Base-by-base conservation (phyloP, 345 rosid species). In the Eucalyptus sp. region DNA sequence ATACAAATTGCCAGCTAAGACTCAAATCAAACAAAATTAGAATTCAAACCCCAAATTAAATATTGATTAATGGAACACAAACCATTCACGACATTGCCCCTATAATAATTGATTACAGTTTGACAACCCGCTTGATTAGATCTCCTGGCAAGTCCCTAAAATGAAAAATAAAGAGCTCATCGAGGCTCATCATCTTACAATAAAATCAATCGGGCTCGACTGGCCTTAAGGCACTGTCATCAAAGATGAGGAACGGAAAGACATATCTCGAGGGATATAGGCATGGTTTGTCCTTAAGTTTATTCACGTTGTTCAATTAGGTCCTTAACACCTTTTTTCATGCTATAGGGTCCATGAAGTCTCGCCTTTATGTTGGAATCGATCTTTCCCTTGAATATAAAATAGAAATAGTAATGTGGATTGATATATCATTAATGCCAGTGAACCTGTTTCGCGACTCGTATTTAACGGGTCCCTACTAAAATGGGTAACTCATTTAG, bases 371-470 rank as follows among this genome's bases (percentile, higher is more conserved):
- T 10, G 4, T 10, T 3, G 14, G 3, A 76, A 76, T 37, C 4
- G 1, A 76, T 37, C 3, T 10, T 37, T 41, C 6, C 14, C 13
- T 18, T 37, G 22, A 37, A 76, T 76, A 13, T n/a, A 27, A 41
- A 76, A 37, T 6, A 4, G 27, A 76, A 76, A 18, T 3, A 12
- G 1, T 18, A 37, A 37, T 0, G 14, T 4, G 37, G 5, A 29
- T 15, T 3, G 18, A 29, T 3, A 25, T 60, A 60, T 60, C n/a
- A 56, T 56, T 56, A 24, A 18, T 22, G 29, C 2, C 1, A 1
- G 6, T 6, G 2, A 22, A 10, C 13, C 3, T 10, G 6, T 24
- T 56, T 56, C 1, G 1, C 3, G 0, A 24, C 62, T 56, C 5
- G 2, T 24, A 24, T 24, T 56, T 56, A 24, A 8, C 0, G 29